phyloP scores from a whole-genome alignment of 139 green algal genomes.

The Coelastrella sp. region DNA sequence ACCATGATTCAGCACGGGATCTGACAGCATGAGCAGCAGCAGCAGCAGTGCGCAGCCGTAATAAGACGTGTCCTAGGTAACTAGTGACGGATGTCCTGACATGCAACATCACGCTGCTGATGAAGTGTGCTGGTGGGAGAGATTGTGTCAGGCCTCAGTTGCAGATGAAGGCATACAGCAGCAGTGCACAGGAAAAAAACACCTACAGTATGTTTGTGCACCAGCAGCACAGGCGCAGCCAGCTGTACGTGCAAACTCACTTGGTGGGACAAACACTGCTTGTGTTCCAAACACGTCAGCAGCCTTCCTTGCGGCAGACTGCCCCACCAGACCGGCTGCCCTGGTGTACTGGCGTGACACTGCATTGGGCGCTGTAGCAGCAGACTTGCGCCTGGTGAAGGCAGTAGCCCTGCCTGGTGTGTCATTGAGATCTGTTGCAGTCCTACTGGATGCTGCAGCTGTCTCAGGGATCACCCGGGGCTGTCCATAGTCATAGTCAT shows the following conservation, averaged over 20 bases:
- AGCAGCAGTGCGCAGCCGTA: no score
- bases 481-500: constrained; percentile 36
- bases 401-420: constrained; percentile 7
- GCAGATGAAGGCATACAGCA: no score
- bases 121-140: no score
- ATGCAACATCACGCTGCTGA: background rate
- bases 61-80: background rate
- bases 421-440: background rate
- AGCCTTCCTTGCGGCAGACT: background rate
- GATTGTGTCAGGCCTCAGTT: background rate
- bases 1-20: background rate
- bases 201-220: background rate
- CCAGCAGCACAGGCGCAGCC: background rate
- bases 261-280: constrained; percentile 24
- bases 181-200: no score
- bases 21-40: background rate
- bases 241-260: background rate
- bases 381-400: background rate
- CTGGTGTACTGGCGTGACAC: background rate
- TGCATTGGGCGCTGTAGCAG: background rate
- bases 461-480: constrained; percentile 8
- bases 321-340: background rate
- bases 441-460: background rate
- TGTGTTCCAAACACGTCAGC: constrained; percentile 25
- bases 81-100: background rate